Percentiles rank a stretch among this genome's conserved stretches.
phyloP scores from a whole-genome alignment of 192 early-diverging fungal species.

The Podila minutissima region DNA sequence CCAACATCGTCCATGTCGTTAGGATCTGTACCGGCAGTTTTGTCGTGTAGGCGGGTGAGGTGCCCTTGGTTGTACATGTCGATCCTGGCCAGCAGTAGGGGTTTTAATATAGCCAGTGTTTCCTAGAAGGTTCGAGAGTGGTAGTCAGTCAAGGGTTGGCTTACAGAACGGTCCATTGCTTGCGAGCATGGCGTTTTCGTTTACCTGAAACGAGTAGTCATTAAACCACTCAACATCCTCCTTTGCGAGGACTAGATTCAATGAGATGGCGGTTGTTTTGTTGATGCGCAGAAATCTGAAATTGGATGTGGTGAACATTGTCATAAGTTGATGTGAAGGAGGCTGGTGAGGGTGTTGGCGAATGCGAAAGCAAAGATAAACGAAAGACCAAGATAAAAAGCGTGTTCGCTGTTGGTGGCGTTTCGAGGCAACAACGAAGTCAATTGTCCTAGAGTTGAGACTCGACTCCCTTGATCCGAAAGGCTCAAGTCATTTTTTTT shows the following conservation, averaged over 20 bases:
- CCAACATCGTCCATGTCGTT: constrained; percentile 40
- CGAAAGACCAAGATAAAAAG: background rate
- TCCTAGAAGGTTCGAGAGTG: constrained; percentile 10
- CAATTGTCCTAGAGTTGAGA: too few relatives aligned
- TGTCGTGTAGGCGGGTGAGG: constrained; percentile 9
- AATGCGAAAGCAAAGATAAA: background rate
- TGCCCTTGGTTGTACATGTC: constrained; percentile 35
- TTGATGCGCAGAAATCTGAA: constrained; percentile 40
- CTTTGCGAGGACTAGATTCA: constrained; percentile 38
- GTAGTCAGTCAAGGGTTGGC: background rate
- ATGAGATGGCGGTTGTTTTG: constrained; percentile 27
- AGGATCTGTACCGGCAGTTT: constrained; percentile 5
- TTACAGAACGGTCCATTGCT: background rate
- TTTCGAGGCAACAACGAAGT: background rate
- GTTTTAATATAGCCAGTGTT: constrained; percentile 31
- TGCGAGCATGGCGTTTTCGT: background rate
- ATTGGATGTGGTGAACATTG: constrained; percentile 39
- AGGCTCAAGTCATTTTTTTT: too few relatives aligned
- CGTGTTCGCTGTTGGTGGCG: background rate
- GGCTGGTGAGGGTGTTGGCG: background rate
- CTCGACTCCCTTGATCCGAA: too few relatives aligned
- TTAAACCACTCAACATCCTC: constrained; percentile 47
- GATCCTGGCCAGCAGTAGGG: constrained; percentile 16
- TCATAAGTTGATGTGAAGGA: background rate
- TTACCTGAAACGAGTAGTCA: constrained; percentile 42